Conservation (phyloP, 208 protist genomes). For the Acanthamoeba healyi region DNA sequence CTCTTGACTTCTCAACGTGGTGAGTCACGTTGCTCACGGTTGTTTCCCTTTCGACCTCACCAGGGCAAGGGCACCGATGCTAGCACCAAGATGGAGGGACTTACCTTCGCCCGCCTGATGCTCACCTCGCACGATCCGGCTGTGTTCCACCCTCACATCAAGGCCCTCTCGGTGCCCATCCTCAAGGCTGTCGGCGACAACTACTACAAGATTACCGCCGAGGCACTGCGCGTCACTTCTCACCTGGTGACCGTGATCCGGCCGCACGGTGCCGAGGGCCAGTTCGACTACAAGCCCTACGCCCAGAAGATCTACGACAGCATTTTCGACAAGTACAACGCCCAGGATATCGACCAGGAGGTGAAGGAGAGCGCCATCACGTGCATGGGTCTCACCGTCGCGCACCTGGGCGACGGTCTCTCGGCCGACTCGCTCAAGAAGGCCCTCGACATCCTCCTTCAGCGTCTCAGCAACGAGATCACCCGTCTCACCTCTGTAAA, state of each 20-base stretch:
- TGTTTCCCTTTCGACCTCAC: too few species aligned
- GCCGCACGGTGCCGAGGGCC: not conserved
- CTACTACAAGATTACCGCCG: constrained; percentile 90
- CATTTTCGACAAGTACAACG: constrained; percentile 82
- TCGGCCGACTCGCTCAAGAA: constrained; percentile 49
- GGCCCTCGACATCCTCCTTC: constrained; percentile 78
- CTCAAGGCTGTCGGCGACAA: constrained; percentile 84
- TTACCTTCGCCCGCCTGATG: constrained; percentile 85
- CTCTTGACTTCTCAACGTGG: constrained; percentile 22
- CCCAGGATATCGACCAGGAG: constrained; percentile 92
- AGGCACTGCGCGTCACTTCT: constrained; percentile 86
- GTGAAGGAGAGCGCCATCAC: constrained; percentile 92
- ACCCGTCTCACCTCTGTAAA: constrained; percentile 88
- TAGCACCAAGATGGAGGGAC: constrained; percentile 87
- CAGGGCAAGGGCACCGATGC: constrained; percentile 81
- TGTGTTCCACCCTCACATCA: constrained; percentile 80
- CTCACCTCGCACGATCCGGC: constrained; percentile 78
- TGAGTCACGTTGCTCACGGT: too few species aligned
- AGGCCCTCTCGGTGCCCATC: constrained; percentile 77
- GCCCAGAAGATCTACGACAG: constrained; percentile 75
- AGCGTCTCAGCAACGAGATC: constrained; percentile 90
- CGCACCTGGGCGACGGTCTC: constrained; percentile 85
- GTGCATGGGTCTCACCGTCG: constrained; percentile 86
- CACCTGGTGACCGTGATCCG: constrained; percentile 80
- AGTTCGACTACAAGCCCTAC: constrained; percentile 74